Conservation (phyloP, 176 grass and related monocot species). For the Dactylis glomerata region DNA sequence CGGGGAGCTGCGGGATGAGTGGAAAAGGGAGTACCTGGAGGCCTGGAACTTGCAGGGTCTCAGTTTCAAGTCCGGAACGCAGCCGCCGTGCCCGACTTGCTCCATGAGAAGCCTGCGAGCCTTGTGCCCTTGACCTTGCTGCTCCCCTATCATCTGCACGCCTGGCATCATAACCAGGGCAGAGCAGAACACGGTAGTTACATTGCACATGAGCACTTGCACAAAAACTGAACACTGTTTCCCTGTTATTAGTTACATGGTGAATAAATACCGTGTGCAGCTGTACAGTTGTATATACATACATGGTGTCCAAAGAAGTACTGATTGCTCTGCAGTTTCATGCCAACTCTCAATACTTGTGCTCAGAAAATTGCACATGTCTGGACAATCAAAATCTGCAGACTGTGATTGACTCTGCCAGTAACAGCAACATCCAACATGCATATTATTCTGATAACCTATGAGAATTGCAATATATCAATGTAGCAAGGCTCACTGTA, state of each 20-base stretch:
- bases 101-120: constrained; percentile 66
- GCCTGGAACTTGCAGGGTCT: constrained; percentile 59
- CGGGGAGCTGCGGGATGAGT: constrained; percentile 62
- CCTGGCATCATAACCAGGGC: neutral
- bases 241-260: neutral
- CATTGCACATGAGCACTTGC: neutral
- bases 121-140: constrained; percentile 58
- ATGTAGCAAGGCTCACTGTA: neutral
- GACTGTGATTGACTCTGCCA: too few relatives aligned
- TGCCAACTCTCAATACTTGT: neutral
- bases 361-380: neutral
- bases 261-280: neutral
- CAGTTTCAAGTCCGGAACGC: constrained; percentile 29
- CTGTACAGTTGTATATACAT: constrained; percentile 7
- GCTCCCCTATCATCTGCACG: neutral
- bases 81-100: constrained; percentile 52
- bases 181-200: neutral
- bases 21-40: constrained; percentile 80
- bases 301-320: neutral
- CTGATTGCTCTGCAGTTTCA: neutral
- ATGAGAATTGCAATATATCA: neutral
- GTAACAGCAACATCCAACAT: too few relatives aligned
- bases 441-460: neutral
- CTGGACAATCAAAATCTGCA: neutral
- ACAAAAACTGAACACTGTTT: too few relatives aligned